These are phyloP conservation scores for Puccinia triticina DNA, from an alignment of 1,284 basidiomycete species.

Conservation along the genomic window DNA sequence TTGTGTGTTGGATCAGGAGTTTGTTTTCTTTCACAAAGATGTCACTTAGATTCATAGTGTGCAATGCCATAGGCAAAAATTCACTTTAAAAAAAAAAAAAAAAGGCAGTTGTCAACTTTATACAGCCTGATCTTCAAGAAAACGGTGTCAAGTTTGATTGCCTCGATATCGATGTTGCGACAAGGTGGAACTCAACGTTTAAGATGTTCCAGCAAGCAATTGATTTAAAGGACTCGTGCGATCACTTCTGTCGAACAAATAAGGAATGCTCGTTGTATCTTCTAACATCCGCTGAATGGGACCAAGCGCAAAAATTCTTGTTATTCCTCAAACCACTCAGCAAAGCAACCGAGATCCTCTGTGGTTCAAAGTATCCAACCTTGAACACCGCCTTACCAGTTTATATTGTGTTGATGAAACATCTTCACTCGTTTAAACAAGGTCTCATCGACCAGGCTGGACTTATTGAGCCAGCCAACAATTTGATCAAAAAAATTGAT, in stretches of 20 bases:
- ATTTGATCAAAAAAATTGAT: neutral
- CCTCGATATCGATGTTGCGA: conserved; percentile 12
- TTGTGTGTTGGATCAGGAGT: too few relatives aligned
- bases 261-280: neutral
- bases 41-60: too few relatives aligned
- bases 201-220: conserved; percentile 7
- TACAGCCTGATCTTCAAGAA: conserved; percentile 1
- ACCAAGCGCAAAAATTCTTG: neutral
- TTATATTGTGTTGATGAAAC: neutral
- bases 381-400: neutral
- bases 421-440: neutral
- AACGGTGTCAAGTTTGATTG: neutral
- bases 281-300: neutral
- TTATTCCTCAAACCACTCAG: neutral
- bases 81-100: too few relatives aligned
- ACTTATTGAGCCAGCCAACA: neutral
- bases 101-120: too few relatives aligned
- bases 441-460: neutral
- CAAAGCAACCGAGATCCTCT: neutral
- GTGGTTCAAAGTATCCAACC: conserved; percentile 1
- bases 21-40: too few relatives aligned
- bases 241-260: neutral
- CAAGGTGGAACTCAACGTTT: conserved; percentile 21
- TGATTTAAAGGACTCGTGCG: neutral
- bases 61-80: too few relatives aligned